These are phyloP conservation scores for Teratosphaeriaceae sp. DNA, from an alignment of 2,329 filamentous ascomycete genomes.

Conservation along the genomic window DNA sequence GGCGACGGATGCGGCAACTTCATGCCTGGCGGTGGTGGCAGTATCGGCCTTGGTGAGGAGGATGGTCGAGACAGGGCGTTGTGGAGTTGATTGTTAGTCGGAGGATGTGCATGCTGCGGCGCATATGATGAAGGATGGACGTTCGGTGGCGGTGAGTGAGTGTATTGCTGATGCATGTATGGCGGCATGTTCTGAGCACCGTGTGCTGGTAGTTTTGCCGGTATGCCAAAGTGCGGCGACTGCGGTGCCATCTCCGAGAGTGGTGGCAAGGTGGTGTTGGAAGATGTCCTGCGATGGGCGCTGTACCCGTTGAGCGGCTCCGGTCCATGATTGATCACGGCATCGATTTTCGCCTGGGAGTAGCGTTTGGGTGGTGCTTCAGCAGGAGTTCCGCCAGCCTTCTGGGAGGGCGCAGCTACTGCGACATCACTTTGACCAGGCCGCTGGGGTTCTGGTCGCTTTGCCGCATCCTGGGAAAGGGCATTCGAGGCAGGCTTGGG, in stretches of 20 bases:
- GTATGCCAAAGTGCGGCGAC: constrained; percentile 24
- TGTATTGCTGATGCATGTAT: constrained; percentile 24
- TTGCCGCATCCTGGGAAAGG: constrained; percentile 13
- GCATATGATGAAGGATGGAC: constrained; percentile 33
- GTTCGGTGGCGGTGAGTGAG: constrained; percentile 26
- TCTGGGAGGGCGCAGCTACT: constrained; percentile 12
- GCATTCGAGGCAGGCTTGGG: constrained; percentile 21
- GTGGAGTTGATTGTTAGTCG: constrained; percentile 28
- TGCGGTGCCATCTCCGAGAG: constrained; percentile 31
- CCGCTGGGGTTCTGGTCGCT: constrained; percentile 9
- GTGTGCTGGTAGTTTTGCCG: constrained; percentile 19
- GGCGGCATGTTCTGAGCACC: constrained; percentile 16
- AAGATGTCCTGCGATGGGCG: constrained; percentile 23
- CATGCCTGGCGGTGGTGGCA: constrained; percentile 32
- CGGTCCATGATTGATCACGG: constrained; percentile 30
- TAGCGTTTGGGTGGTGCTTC: constrained; percentile 18
- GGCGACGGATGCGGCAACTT: constrained; percentile 24
- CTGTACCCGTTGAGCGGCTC: constrained; percentile 25
- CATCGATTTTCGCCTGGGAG: constrained; percentile 29
- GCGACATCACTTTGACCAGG: constrained; percentile 11
- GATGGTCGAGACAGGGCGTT: constrained; percentile 24
- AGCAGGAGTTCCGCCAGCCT: constrained; percentile 6
- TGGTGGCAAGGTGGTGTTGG: constrained; percentile 27
- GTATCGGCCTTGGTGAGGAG: constrained; percentile 31
- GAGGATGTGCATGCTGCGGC: constrained; percentile 24